Evolutionary conservation across 371 early-diverging fungal species (phyloP), one percentile per base, ranked within the genome.

Genomic region (Saksenaea vasiformis): DNA sequence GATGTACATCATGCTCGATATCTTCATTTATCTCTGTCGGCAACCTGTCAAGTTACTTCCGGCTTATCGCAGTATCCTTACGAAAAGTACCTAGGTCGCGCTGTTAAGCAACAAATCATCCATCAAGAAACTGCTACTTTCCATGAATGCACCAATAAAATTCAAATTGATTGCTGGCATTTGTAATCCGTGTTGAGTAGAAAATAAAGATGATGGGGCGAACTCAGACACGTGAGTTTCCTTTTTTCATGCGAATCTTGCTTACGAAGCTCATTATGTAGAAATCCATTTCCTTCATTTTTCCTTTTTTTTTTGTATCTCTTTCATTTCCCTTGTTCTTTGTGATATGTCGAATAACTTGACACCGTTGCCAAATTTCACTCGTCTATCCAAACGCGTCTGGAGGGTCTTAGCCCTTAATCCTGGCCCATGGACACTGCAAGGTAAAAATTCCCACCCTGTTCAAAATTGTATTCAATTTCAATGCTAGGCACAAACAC

Each of bases 401-500:
- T 68, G 78, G 56, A 76, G 86, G 11, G 74, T 93, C 27, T 78
- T 89, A 8, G 93, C 90, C 17, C 77, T 87, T 17, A 93, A 93
- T 63, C 92, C 93, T 0, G 84, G 89, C 39, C 79, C 79, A 57
- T 90, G 91, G 61, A 90, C 91, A 7, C 77, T 93, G 4, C 91
- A 92, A 76, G 93, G 86, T 84, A 65, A 51, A 1, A 39, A 13
- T 24, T 22, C 22, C 7, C 51, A 9, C 22, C 9, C 8, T 10
- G 22, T 22, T 47, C n/a, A 3, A 9, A 9, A n/a, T 10, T 17
- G 3, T 47, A 22, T 19, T 47, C 7, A 47, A 19, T 51, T 7
- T 61, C n/a, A 11, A 11, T 65, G 24, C 5, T 35, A 87, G 89
- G 95, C 27, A 94, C 97, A 39, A 96, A 96, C 68, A 93, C 93